These are phyloP conservation scores for Wickerhamomyces sp. DNA, from an alignment of 1,139 yeast genomes.

Conservation along the genomic window DNA sequence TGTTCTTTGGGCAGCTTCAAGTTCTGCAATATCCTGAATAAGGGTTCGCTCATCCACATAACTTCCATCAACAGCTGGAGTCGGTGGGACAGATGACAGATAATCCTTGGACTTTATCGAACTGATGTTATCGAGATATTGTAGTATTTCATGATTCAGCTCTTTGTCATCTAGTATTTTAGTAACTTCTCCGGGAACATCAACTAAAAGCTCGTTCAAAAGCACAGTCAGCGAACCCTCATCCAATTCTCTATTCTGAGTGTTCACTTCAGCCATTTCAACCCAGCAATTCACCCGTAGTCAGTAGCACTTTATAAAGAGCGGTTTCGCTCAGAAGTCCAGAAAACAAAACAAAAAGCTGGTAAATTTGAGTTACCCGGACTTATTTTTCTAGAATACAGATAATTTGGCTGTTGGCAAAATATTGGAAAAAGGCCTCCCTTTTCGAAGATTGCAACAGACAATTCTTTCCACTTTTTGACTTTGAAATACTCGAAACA, in stretches of 20 bases:
- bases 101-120: conserved; percentile 22
- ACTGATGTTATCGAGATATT: conserved; percentile 17
- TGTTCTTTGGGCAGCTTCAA: conserved; percentile 36
- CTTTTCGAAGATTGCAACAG: no score
- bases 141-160: conserved; percentile 14
- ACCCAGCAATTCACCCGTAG: no score
- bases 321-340: no score
- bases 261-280: conserved; percentile 1
- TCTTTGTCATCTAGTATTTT: conserved; percentile 9
- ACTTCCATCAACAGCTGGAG: conserved; percentile 16
- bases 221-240: conserved; percentile 13
- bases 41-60: conserved; percentile 19
- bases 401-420: no score
- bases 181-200: conserved; percentile 8
- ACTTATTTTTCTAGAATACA: no score
- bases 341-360: no score
- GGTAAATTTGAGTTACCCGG: no score
- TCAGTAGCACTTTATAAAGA: no score
- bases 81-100: conserved; percentile 23
- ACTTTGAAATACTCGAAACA: no score
- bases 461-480: no score
- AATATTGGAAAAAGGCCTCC: no score
- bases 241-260: conserved; percentile 5
- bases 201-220: conserved; percentile 17
- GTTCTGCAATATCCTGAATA: conserved; percentile 44